A percentile compares a stretch with the other conserved stretches of the same genome.
These are phyloP conservation scores for Pseudocercospora macadamiae DNA, from an alignment of 2,329 filamentous ascomycete species.

Conservation along the genomic window DNA sequence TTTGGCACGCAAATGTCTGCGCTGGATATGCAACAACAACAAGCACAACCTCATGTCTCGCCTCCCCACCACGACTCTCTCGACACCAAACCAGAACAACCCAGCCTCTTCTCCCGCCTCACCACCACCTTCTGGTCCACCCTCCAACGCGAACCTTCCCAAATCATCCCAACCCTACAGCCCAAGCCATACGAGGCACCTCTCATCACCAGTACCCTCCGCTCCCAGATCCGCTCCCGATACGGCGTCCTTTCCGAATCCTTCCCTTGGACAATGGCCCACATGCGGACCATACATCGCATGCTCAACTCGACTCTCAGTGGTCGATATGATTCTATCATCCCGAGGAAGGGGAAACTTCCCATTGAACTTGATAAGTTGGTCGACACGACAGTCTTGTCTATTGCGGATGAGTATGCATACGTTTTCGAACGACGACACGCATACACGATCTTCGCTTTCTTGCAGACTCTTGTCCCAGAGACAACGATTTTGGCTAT, in stretches of 20 bases:
- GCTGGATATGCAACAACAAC: neutral
- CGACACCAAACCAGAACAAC: neutral
- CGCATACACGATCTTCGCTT: slow-evolving; percentile 36
- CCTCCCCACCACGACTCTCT: neutral
- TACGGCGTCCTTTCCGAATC: slow-evolving; percentile 38
- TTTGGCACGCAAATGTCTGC: slow-evolving; percentile 23
- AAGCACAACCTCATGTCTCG: neutral
- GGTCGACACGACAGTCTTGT: slow-evolving; percentile 18
- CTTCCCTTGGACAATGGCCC: slow-evolving; percentile 40
- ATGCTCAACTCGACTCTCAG: slow-evolving; percentile 39
- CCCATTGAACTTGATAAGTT: slow-evolving; percentile 24
- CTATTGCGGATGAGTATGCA: slow-evolving; percentile 25
- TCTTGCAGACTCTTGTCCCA: slow-evolving; percentile 36
- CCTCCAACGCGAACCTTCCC: slow-evolving; percentile 28
- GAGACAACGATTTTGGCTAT: slow-evolving; percentile 26
- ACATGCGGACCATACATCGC: slow-evolving; percentile 42
- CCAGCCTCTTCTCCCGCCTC: slow-evolving; percentile 31
- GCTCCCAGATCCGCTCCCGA: slow-evolving; percentile 35
- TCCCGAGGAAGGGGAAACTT: slow-evolving; percentile 32
- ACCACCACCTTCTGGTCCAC: slow-evolving; percentile 35
- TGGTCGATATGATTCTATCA: slow-evolving; percentile 32
- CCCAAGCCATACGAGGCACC: slow-evolving; percentile 1
- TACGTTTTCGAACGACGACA: slow-evolving; percentile 32
- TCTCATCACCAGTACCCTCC: slow-evolving; percentile 24
- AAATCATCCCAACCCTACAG: slow-evolving; percentile 19